Base-by-base conservation (phyloP, 345 rosid genomes). In the Gossypium turneri region DNA sequence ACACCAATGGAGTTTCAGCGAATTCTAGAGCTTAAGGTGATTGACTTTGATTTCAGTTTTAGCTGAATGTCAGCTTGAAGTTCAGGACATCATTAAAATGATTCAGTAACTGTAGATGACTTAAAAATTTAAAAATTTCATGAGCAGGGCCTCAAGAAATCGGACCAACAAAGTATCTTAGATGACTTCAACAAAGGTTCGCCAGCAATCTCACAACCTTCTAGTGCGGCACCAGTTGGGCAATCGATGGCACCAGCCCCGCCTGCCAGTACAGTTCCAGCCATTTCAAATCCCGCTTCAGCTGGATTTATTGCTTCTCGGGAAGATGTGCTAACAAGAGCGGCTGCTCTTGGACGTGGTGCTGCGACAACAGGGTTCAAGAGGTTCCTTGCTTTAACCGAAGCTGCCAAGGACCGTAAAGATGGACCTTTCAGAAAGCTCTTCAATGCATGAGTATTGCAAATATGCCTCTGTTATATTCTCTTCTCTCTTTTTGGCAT, bases 1-100 rank as follows among this genome's bases (percentile, higher is more conserved):
- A 93, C 98, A 7, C 93, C 93, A 41, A 90, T 93, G 97, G 98
- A 95, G 85, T 95, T 95, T 80, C 99, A 93, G 88, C 98, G 97
- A 11, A 92, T 95, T 72, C 84, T 95, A 80, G 99, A 95, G 83
- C 98, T 95, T 27, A 93, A 93, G 97, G 98, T 88, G 45, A 74
- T 52, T 61, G 25, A 67, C 16, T 16, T 25, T 38, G 20, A 17
- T 63, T 63, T 63, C 13, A 38, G 67, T 41, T 41, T 9, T 64
- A 62, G 22, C 2, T 62, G 67, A 16, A 62, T 8, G 19, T 67
- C 41, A 47, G 53, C 34, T 44, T 44, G 68, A 64, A n/a, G 15
- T 3, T 64, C 16, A 11, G 71, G 55, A 22, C 7, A 22, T 47
- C 38, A 22, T 22, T 20, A 13, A 34, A 47, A 48, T 67, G 57